Evolutionary conservation across 176 grass and related monocot genomes (phyloP).

Genomic region (Elaeis guineensis): DNA sequence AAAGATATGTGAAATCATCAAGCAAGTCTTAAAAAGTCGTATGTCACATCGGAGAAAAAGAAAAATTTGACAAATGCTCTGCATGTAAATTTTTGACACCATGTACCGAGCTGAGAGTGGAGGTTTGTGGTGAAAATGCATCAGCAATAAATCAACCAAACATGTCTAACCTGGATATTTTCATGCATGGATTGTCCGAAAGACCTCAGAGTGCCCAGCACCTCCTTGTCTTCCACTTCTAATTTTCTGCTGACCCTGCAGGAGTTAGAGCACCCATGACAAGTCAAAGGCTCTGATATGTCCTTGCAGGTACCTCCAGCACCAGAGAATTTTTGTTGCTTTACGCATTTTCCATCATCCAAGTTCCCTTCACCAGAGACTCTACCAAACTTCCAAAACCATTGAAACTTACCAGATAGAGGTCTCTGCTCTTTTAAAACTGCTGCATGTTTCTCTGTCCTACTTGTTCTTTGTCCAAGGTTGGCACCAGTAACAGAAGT

Average conservation of each 20-base stretch:
- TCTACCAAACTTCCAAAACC: slow-evolving; percentile 5
- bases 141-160: not conserved
- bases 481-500: slow-evolving; percentile 15
- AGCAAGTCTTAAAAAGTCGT: too few species aligned
- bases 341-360: slow-evolving; percentile 10
- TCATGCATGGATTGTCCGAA: slow-evolving; percentile 77
- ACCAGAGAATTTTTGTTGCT: slow-evolving; percentile 1
- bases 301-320: slow-evolving; percentile 26
- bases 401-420: slow-evolving; percentile 2
- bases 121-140: slow-evolving; percentile 1
- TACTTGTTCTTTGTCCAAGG: slow-evolving; percentile 21
- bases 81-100: not conserved
- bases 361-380: slow-evolving; percentile 22
- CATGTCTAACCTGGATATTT: slow-evolving; percentile 71
- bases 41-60: too few species aligned
- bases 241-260: slow-evolving; percentile 19
- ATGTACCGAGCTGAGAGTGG: not conserved
- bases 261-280: not conserved
- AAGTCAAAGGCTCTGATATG: not conserved
- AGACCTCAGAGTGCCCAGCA: slow-evolving; percentile 47
- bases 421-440: too few species aligned
- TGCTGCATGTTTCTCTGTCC: not conserved
- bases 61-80: too few species aligned
- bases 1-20: too few species aligned
- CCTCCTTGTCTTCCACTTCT: slow-evolving; percentile 42